Evolutionary conservation across 805 yeast species (phyloP).

Genomic region (Candida saitoana): DNA sequence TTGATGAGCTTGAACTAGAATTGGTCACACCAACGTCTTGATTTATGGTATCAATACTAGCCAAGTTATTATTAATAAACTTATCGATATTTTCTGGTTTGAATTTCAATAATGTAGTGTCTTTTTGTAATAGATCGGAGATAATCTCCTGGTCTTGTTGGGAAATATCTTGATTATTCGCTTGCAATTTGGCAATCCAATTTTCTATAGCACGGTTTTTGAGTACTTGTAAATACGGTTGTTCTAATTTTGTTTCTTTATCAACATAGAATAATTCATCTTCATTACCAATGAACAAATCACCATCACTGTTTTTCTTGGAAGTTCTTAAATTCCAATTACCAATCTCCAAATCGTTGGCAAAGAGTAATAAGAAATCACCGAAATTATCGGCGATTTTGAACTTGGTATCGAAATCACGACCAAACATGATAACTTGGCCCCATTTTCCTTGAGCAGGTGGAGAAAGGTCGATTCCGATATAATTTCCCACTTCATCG

Average conservation of each 20-base stretch:
- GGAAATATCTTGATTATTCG: conserved; percentile 2
- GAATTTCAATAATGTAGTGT: conserved; percentile 18
- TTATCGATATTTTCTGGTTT: conserved; percentile 25
- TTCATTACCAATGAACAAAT: conserved; percentile 63
- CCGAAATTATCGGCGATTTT: conserved; percentile 88
- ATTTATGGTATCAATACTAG: conserved; percentile 18
- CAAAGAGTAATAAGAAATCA: conserved; percentile 75
- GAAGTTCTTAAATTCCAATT: conserved; percentile 67
- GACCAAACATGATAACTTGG: conserved; percentile 87
- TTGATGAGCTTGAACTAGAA: conserved; percentile 4
- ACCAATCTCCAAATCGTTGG: conserved; percentile 83
- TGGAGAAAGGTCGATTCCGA: conserved; percentile 73
- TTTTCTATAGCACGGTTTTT: conserved; percentile 27
- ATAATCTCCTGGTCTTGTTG: neutral
- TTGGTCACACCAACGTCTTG: neutral
- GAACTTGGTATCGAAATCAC: conserved; percentile 88
- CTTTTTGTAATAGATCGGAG: conserved; percentile 6
- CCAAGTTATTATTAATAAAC: conserved; percentile 27
- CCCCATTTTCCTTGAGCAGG: conserved; percentile 71
- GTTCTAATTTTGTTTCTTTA: conserved; percentile 44
- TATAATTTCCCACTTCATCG: conserved; percentile 86
- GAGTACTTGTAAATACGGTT: conserved; percentile 38
- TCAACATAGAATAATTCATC: conserved; percentile 74
- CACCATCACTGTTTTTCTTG: conserved; percentile 43
- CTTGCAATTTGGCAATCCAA: conserved; percentile 29